Evolutionary conservation across 495 filamentous ascomycete species (phyloP).

Genomic region (Penicillium arizonense): DNA sequence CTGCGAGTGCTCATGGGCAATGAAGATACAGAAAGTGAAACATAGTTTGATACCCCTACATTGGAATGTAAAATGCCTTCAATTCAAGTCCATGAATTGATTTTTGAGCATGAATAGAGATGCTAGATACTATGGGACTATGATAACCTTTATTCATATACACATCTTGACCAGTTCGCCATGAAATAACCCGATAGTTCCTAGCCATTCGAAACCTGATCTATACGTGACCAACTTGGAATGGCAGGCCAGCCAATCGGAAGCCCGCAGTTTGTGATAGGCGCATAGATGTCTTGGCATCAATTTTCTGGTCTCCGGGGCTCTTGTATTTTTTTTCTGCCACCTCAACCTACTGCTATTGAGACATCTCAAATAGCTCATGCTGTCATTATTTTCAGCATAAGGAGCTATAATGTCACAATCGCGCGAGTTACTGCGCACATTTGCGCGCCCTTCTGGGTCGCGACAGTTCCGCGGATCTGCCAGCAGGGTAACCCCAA

Average conservation of each 20-base stretch:
- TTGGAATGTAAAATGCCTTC: not conserved
- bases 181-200: no score
- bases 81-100: no score
- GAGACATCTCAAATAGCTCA: constrained; percentile 8
- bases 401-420: constrained; percentile 28
- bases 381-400: constrained; percentile 36
- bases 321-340: constrained; percentile 19
- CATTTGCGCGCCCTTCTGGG: constrained; percentile 17
- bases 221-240: not conserved
- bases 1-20: constrained; percentile 79
- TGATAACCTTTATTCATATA: not conserved
- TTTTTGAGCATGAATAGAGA: not conserved
- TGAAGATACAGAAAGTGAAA: constrained; percentile 43
- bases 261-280: constrained; percentile 26
- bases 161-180: not conserved
- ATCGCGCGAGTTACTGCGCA: constrained; percentile 26
- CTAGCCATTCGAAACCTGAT: not conserved
- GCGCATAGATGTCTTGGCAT: constrained; percentile 28
- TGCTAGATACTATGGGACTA: not conserved
- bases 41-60: constrained; percentile 9
- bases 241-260: constrained; percentile 28
- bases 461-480: constrained; percentile 32
- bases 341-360: not conserved
- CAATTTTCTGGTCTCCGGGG: constrained; percentile 26
- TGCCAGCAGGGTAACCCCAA: constrained; percentile 16